Conservation (phyloP, 169 alveolate species). For the Amoebophrya sp. region DNA sequence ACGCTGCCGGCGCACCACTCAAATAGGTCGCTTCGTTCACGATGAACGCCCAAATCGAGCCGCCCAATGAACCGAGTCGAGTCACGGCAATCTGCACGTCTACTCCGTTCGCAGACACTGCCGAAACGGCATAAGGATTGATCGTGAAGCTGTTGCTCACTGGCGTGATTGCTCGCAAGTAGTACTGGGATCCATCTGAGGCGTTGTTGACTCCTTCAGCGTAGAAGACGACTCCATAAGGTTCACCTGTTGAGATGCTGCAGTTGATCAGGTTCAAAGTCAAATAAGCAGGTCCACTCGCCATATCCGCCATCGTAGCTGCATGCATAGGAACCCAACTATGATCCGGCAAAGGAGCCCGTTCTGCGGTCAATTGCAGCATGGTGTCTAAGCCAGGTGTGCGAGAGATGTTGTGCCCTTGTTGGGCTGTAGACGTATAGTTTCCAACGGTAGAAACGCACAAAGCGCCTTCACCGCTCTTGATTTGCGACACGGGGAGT, state of each 20-base stretch:
- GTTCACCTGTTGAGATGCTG: not conserved
- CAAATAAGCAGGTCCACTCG: too few relatives aligned
- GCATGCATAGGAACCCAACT: too few relatives aligned
- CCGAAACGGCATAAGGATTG: not conserved
- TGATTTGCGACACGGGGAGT: not conserved
- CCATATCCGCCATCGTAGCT: too few relatives aligned
- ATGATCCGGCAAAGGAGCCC: too few relatives aligned
- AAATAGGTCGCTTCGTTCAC: not conserved
- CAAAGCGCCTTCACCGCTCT: too few relatives aligned
- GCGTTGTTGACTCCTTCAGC: not conserved
- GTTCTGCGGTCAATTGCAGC: too few relatives aligned
- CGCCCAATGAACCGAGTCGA: not conserved
- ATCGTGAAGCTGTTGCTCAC: not conserved
- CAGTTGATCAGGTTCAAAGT: not conserved
- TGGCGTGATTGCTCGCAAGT: not conserved
- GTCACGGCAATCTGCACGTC: not conserved
- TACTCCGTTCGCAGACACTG: not conserved
- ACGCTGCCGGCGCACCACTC: not conserved
- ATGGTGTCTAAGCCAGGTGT: too few relatives aligned
- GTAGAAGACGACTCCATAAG: not conserved
- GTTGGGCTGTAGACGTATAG: too few relatives aligned
- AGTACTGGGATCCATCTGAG: not conserved
- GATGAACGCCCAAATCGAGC: not conserved
- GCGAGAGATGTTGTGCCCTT: too few relatives aligned
- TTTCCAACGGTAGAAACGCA: too few relatives aligned